Evolutionary conservation across 345 rosid species (phyloP), one percentile per base, ranked within the genome.

Genomic region (Clarkia xantiana): DNA sequence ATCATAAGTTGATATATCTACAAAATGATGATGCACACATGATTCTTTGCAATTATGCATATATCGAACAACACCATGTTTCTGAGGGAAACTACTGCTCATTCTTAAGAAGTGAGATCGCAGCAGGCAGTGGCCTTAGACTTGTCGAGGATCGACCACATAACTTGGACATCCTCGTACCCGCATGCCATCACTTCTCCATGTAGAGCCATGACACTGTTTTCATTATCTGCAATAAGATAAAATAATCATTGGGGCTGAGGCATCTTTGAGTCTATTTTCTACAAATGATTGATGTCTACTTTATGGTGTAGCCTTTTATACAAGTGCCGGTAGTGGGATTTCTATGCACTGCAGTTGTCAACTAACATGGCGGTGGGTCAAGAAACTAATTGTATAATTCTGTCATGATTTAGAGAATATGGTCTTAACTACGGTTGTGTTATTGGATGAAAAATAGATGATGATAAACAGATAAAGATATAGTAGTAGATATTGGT

Each of bases 141-240:
- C 73, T 87, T 84, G 65, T 87, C 96, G 4, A 87, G 85, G 69
- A 87, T 87, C 22, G 96, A 87, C 94, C 94, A 87, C 96, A 87
- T 87, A 49, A 87, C 91, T 18, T 81, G 96, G 54, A 84, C 94
- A 64, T 87, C 96, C 53, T 87, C 86, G 38, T 87, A 87, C 6
- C 78, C 88, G 58, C 94, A 87, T 55, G 94, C 91, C 96, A 81
- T 84, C 47, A 87, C 96, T 61, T 87, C 88, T 10, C 91, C 96
- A 6, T 87, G 91, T 1, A 87, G 81, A 63, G 82, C 86, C 80
- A 63, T 71, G 49, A 47, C 88, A 6, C 78, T 53, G 36, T 42
- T 67, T 47, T 82, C 88, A 45, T 74, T 57, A 53, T 73, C 91
- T 77, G 78, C 76, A 45, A 45, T 42, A 43, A 29, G 14, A 49